phyloP scores from a whole-genome alignment of 2,329 filamentous ascomycete species.

The Alternaria sp. region DNA sequence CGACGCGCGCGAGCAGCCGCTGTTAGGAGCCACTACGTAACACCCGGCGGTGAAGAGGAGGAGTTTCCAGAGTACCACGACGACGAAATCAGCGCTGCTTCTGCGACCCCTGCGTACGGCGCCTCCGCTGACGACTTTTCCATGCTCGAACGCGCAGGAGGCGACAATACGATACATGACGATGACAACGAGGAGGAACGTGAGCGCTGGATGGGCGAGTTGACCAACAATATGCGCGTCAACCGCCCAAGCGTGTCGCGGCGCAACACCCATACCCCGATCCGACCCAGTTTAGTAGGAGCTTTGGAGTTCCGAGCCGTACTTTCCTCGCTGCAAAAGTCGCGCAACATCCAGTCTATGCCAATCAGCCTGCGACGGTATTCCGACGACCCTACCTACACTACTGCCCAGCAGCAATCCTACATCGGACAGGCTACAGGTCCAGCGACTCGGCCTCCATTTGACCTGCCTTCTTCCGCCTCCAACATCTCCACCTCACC shows the following conservation, averaged over 20 bases:
- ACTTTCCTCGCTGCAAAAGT: conserved; percentile 82
- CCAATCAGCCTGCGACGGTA: conserved; percentile 73
- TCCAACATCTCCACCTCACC: conserved; percentile 29
- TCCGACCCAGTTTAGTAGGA: conserved; percentile 90
- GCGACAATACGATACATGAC: conserved; percentile 64
- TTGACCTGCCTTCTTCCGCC: conserved; percentile 31
- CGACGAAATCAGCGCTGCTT: conserved; percentile 56
- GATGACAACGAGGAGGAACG: conserved; percentile 67
- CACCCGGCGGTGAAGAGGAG: conserved; percentile 64
- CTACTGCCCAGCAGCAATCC: conserved; percentile 55
- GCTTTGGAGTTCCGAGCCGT: conserved; percentile 93
- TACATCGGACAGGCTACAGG: conserved; percentile 57
- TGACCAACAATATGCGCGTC: conserved; percentile 92
- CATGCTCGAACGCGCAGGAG: conserved; percentile 64
- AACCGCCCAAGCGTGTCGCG: conserved; percentile 71
- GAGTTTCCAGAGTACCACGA: conserved; percentile 62
- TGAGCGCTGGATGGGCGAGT: conserved; percentile 73
- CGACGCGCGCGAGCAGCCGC: conserved; percentile 71
- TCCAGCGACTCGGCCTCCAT: conserved; percentile 51
- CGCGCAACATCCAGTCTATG: conserved; percentile 75
- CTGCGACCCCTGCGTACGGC: conserved; percentile 52
- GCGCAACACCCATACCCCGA: conserved; percentile 79
- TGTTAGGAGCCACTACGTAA: conserved; percentile 76
- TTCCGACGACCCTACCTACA: conserved; percentile 66
- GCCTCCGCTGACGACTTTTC: conserved; percentile 68